Conservation (phyloP, 2,329 filamentous ascomycete genomes). For the Claviceps paspali region DNA sequence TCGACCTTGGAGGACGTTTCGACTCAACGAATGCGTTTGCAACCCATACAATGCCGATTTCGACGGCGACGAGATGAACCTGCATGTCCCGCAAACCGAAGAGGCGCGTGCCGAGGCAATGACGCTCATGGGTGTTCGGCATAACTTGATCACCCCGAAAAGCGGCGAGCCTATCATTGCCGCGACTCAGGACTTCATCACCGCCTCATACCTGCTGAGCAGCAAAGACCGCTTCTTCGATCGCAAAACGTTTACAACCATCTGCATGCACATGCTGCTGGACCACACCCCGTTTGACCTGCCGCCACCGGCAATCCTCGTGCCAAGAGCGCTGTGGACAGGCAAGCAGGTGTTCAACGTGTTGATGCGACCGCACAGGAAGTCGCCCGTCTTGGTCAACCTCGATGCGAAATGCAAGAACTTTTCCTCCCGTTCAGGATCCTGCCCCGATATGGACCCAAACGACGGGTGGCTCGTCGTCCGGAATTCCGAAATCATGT, state of each 20-base stretch:
- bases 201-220: slow-evolving; percentile 78
- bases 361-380: slow-evolving; percentile 73
- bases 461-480: slow-evolving; percentile 87
- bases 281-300: slow-evolving; percentile 64
- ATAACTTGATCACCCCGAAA: slow-evolving; percentile 90
- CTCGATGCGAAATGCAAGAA: slow-evolving; percentile 83
- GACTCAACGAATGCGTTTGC: slow-evolving; percentile 95
- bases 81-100: slow-evolving; percentile 95
- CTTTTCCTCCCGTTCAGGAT: slow-evolving; percentile 47
- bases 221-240: slow-evolving; percentile 90
- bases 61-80: slow-evolving; percentile 97
- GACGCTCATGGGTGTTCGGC: slow-evolving; percentile 92
- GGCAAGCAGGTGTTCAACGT: slow-evolving; percentile 94
- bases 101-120: slow-evolving; percentile 91
- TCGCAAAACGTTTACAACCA: slow-evolving; percentile 71
- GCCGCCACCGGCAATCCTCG: slow-evolving; percentile 73
- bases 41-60: slow-evolving; percentile 98
- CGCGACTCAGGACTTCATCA: slow-evolving; percentile 99
- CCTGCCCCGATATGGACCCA: slow-evolving; percentile 56
- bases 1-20: slow-evolving; percentile 87
- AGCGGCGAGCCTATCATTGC: slow-evolving; percentile 97
- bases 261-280: slow-evolving; percentile 90
- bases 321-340: slow-evolving; percentile 81
- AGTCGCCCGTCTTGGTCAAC: slow-evolving; percentile 74
- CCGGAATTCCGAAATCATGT: slow-evolving; percentile 95